phyloP scores from a whole-genome alignment of 805 yeast genomes.

The Starmerella tilneyi region DNA sequence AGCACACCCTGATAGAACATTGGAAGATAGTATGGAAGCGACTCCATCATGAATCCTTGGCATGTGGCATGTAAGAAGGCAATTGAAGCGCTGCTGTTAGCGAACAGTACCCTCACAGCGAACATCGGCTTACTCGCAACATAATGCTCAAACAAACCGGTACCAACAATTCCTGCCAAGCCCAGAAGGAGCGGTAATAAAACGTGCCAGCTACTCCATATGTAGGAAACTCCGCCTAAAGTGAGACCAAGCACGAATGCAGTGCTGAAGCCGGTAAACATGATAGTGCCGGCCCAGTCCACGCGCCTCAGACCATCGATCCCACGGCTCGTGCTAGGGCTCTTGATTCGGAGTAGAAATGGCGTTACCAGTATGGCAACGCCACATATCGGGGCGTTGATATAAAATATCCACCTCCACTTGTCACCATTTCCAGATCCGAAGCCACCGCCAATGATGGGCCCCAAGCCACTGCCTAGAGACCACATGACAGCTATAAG shows the following conservation, averaged over 20 bases:
- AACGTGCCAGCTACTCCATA: conserved; percentile 47
- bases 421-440: conserved; percentile 40
- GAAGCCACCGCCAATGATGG: conserved; percentile 58
- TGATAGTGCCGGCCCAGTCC: conserved; percentile 42
- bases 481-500: conserved; percentile 28
- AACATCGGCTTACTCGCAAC: conserved; percentile 39
- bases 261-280: conserved; percentile 38
- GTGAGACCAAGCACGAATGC: conserved; percentile 41
- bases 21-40: conserved; percentile 31
- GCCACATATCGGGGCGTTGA: conserved; percentile 61
- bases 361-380: conserved; percentile 34
- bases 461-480: conserved; percentile 37
- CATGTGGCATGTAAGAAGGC: conserved; percentile 34
- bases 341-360: conserved; percentile 32
- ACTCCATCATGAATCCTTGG: conserved; percentile 33
- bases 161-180: conserved; percentile 27
- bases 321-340: conserved; percentile 33
- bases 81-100: conserved; percentile 32
- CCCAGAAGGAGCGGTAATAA: conserved; percentile 38
- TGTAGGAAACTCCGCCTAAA: conserved; percentile 42
- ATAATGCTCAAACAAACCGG: conserved; percentile 27
- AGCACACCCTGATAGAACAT: conserved; percentile 43
- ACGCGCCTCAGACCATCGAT: conserved; percentile 35
- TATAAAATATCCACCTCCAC: conserved; percentile 70
- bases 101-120: conserved; percentile 31